These are phyloP conservation scores for Irpex rosettiformis DNA, from an alignment of 1,284 basidiomycete genomes.

Conservation along the genomic window DNA sequence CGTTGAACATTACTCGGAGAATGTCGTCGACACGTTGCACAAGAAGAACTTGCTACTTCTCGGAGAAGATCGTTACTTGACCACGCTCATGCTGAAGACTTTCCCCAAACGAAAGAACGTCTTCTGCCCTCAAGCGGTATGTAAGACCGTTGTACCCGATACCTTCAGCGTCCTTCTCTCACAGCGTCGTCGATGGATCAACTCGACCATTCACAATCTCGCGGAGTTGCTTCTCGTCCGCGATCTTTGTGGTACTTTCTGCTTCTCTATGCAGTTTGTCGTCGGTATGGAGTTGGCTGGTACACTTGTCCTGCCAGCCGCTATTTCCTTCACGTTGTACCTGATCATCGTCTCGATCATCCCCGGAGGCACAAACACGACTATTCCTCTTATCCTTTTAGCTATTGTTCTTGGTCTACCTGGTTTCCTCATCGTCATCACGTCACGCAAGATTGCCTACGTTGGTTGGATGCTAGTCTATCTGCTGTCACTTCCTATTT, in stretches of 20 bases:
- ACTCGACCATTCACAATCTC: slow-evolving; percentile 98
- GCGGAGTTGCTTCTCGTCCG: slow-evolving; percentile 92
- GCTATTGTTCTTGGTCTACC: slow-evolving; percentile 95
- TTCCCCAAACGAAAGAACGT: slow-evolving; percentile 99
- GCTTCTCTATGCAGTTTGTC: slow-evolving; percentile 97
- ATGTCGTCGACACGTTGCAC: slow-evolving; percentile 96
- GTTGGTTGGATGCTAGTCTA: slow-evolving; percentile 98
- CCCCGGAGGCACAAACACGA: slow-evolving; percentile 75
- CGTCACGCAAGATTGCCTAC: slow-evolving; percentile 91
- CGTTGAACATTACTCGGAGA: slow-evolving; percentile 97
- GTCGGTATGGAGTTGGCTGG: slow-evolving; percentile 98
- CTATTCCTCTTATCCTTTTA: slow-evolving; percentile 93
- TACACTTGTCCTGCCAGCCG: slow-evolving; percentile 94
- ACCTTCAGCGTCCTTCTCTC: slow-evolving; percentile 93
- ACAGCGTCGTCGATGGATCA: slow-evolving; percentile 98
- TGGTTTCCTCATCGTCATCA: slow-evolving; percentile 91
- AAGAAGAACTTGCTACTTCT: slow-evolving; percentile 98
- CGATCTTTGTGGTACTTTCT: slow-evolving; percentile 94
- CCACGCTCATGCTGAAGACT: slow-evolving; percentile 93
- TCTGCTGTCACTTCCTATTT: slow-evolving; percentile 88
- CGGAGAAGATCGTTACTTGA: slow-evolving; percentile 98
- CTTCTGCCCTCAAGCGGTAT: slow-evolving; percentile 97
- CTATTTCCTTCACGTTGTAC: slow-evolving; percentile 94
- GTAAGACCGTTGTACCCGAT: slow-evolving; percentile 97
- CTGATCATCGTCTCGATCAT: slow-evolving; percentile 86